Conservation (phyloP, 305 asterid species). For the Andrographis paniculata region DNA sequence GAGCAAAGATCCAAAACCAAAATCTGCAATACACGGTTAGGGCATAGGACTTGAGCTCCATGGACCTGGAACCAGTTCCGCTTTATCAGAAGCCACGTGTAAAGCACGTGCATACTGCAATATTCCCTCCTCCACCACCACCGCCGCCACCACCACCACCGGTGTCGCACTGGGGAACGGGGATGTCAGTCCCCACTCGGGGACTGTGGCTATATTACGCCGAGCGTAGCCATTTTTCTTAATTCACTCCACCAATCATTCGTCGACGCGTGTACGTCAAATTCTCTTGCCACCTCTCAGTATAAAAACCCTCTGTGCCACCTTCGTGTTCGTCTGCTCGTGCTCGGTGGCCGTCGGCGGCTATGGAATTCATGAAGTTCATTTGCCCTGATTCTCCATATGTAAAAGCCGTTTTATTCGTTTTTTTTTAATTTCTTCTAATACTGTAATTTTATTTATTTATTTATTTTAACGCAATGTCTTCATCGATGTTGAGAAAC, state of each 20-base stretch:
- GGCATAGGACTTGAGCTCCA: no score
- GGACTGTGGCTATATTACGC: conserved; percentile 4
- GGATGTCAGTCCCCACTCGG: neutral
- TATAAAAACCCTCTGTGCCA: conserved; percentile 5
- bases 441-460: neutral
- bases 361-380: conserved; percentile 24
- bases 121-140: neutral
- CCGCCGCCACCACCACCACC: neutral
- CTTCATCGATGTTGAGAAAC: no score
- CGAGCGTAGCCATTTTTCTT: neutral
- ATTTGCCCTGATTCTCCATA: conserved; percentile 31
- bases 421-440: neutral
- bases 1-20: no score
- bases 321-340: neutral
- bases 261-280: neutral
- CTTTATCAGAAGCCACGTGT: neutral
- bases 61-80: no score
- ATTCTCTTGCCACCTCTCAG: conserved; percentile 11
- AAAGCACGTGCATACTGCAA: neutral
- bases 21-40: no score
- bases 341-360: neutral
- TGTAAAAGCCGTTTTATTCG: conserved; percentile 4
- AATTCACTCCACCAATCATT: neutral
- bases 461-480: no score
- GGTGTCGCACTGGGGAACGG: neutral